A percentile compares a stretch with the other conserved stretches of the same genome.
These are phyloP conservation scores for Ceriops zippeliana DNA, from an alignment of 345 rosid genomes.

Conservation along the genomic window DNA sequence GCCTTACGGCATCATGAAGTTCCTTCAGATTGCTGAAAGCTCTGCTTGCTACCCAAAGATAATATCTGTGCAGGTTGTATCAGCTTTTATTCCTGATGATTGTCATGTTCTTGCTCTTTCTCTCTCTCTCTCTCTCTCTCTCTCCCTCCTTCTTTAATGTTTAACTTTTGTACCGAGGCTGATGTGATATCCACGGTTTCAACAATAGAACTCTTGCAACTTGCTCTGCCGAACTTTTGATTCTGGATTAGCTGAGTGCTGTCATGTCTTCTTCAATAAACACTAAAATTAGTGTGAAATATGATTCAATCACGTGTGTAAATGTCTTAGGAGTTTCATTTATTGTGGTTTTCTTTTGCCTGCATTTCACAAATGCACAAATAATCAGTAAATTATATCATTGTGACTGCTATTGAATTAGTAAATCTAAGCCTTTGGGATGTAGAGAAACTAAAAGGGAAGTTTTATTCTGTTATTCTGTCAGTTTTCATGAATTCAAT, in stretches of 20 bases:
- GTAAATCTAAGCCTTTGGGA: too few species aligned
- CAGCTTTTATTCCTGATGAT: not conserved
- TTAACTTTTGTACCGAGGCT: not conserved
- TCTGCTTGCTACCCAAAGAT: conserved; percentile 36
- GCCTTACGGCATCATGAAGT: conserved; percentile 59
- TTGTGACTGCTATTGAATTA: too few species aligned
- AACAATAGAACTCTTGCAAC: conserved; percentile 45
- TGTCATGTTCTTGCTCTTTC: not conserved
- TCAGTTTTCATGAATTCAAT: too few species aligned
- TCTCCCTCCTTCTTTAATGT: too few species aligned
- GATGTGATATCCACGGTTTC: conserved; percentile 13
- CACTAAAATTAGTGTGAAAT: not conserved
- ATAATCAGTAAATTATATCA: too few species aligned
- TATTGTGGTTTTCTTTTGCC: too few species aligned
- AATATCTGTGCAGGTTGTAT: conserved; percentile 47
- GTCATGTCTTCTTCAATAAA: conserved; percentile 28
- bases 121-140: not conserved
- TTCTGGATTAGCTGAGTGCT: conserved; percentile 59
- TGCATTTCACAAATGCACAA: too few species aligned
- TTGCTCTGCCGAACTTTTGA: conserved; percentile 58
- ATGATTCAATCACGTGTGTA: not conserved
- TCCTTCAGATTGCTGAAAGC: conserved; percentile 44
- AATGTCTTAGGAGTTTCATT: not conserved
- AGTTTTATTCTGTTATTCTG: too few species aligned
- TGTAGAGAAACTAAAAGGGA: too few species aligned